Evolutionary conservation across 306 rosid species (phyloP).

Genomic region (Rosa multiflora): DNA sequence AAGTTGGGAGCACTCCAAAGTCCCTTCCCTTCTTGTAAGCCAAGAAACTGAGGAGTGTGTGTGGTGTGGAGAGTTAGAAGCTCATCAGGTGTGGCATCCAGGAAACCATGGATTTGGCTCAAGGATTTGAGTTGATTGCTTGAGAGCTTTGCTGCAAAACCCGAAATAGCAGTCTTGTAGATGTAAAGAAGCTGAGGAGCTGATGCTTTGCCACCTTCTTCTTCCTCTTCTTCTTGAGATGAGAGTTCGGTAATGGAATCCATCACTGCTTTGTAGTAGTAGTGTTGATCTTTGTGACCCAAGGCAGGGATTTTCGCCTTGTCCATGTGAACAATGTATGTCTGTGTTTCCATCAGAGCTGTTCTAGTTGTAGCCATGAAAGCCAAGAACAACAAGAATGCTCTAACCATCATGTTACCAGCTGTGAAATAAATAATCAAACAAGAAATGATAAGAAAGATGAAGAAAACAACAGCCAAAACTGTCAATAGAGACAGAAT

Average conservation of each 20-base stretch:
- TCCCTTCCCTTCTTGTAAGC: conserved; percentile 43
- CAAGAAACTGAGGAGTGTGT: conserved; percentile 56
- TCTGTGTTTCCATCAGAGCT: conserved; percentile 38
- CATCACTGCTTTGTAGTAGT: conserved; percentile 45
- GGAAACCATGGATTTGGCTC: conserved; percentile 47
- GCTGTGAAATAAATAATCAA: conserved; percentile 22
- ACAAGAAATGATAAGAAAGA: background rate
- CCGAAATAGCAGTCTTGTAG: conserved; percentile 55
- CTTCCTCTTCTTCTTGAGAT: conserved; percentile 24
- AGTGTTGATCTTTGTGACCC: conserved; percentile 19
- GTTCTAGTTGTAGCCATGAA: conserved; percentile 38
- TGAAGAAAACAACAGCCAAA: background rate
- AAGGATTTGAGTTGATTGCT: conserved; percentile 43
- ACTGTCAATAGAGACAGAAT: background rate
- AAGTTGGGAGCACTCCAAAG: conserved; percentile 55
- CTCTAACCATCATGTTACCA: conserved; percentile 38
- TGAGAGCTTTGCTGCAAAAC: conserved; percentile 61
- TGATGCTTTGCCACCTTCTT: conserved; percentile 19
- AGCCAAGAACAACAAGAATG: conserved; percentile 35
- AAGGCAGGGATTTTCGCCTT: conserved; percentile 38
- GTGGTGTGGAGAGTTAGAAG: conserved; percentile 61
- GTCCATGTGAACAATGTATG: conserved; percentile 74
- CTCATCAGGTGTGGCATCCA: conserved; percentile 58
- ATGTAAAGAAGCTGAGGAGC: conserved; percentile 49
- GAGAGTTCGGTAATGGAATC: conserved; percentile 45